phyloP scores from a whole-genome alignment of 768 basidiomycete species.

The Sarcodon sp. region DNA sequence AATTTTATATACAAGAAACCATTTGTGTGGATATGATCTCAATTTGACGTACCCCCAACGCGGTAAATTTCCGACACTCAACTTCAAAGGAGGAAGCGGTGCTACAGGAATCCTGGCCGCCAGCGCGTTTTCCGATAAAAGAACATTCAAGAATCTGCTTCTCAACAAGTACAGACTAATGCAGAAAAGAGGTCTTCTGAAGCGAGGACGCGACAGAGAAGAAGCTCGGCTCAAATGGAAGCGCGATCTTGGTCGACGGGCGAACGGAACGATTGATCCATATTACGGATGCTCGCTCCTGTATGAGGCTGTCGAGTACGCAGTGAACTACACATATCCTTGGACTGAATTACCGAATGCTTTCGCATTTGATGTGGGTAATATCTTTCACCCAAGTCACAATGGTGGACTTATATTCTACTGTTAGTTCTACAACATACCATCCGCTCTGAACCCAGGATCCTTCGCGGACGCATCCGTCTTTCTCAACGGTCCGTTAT shows the following conservation, averaged over 20 bases:
- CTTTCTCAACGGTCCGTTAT: constrained; percentile 47
- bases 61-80: constrained; percentile 27
- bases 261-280: constrained; percentile 34
- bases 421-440: constrained; percentile 14
- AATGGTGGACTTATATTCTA: background rate
- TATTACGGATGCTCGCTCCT: constrained; percentile 39
- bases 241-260: constrained; percentile 30
- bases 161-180: background rate
- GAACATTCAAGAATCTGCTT: background rate
- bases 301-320: constrained; percentile 59
- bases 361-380: constrained; percentile 4
- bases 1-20: constrained; percentile 22
- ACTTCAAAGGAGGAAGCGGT: background rate
- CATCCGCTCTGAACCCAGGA: constrained; percentile 30
- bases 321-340: constrained; percentile 58
- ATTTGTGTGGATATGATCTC: constrained; percentile 53
- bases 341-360: constrained; percentile 16
- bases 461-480: constrained; percentile 33
- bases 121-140: background rate
- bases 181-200: background rate
- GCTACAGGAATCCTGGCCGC: background rate
- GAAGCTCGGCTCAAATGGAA: constrained; percentile 18
- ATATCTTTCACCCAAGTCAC: background rate
- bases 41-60: constrained; percentile 63
- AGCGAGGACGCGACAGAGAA: background rate